Conservation (phyloP, 805 yeast genomes). For the Candida tibetensis region DNA sequence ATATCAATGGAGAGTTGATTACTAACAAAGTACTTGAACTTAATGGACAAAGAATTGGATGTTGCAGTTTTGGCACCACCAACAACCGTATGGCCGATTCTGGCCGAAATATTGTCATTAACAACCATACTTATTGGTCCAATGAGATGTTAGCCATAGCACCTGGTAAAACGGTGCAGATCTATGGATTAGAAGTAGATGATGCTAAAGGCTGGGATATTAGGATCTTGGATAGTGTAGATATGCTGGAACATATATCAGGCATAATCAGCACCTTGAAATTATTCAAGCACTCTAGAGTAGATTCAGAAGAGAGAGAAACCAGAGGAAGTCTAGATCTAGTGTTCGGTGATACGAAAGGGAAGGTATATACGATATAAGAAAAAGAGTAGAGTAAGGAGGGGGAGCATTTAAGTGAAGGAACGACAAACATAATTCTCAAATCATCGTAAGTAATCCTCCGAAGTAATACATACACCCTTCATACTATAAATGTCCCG, state of each 20-base stretch:
- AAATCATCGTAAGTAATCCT: no score
- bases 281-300: constrained; percentile 25
- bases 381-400: neutral
- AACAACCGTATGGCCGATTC: constrained; percentile 27
- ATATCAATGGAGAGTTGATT: constrained; percentile 53
- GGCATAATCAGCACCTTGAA: constrained; percentile 29
- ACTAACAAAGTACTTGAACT: constrained; percentile 16
- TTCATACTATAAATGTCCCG: no score
- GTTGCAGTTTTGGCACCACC: constrained; percentile 29
- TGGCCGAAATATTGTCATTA: constrained; percentile 16
- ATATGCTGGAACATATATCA: constrained; percentile 1
- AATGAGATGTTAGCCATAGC: constrained; percentile 33
- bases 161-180: constrained; percentile 15
- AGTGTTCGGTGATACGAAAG: constrained; percentile 53
- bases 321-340: constrained; percentile 39
- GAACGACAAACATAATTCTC: no score
- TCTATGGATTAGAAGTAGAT: constrained; percentile 20
- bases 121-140: constrained; percentile 37
- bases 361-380: constrained; percentile 41
- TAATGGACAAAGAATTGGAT: constrained; percentile 16
- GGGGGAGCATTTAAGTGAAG: neutral
- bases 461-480: neutral
- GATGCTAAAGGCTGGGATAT: constrained; percentile 14
- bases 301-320: constrained; percentile 35
- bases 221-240: constrained; percentile 3